Base-by-base conservation (phyloP, 148 eudicot species). In the Pouteria glomerata region DNA sequence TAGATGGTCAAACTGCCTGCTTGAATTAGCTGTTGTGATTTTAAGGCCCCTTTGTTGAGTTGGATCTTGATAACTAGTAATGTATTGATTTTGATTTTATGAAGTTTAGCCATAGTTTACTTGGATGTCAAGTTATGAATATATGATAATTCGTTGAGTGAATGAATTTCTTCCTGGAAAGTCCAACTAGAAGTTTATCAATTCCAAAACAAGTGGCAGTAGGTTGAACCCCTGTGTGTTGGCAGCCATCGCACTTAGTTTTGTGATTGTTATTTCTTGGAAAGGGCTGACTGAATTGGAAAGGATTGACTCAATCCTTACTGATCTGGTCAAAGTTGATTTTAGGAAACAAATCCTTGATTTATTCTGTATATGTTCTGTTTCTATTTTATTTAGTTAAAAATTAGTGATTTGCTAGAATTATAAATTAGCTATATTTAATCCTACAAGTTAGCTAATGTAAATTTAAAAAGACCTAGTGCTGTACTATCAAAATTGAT, bases 11-110 rank as follows among this genome's bases (percentile, higher is more conserved):
- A 18, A 34, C 65, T 60, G n/a, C 34, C 15, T n/a, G n/a, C n/a
- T n/a, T 60, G 42, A 60, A n/a, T 31, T 21, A 26, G 8, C n/a
- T 63, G 33, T 41, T 55, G 59, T 24, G 34, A 69, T 24, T 35
- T 52, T 26, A 69, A 34, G 11, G 72, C 59, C 44, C 26, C n/a
- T 14, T 23, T 3, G 6, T 34, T 69, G 34, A 35, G 41, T 3
- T 35, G 57, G 31, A 51, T 51, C 58, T 68, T 4, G 42, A 16
- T 33, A 30, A 55, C 29, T 13, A 47, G 26, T 50, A 39, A 39
- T 44, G 4, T 47, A 47, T 18, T 30, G 64, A 42, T 62, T 37
- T 62, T 62, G 66, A 62, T 62, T n/a, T n/a, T n/a, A n/a, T n/a
- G 6, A 50, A 50, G 21, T 18, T 10, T 50, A 50, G 3, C 3